Evolutionary conservation across 2,329 filamentous ascomycete genomes (phyloP).

Genomic region (Penicillium griseofulvum): DNA sequence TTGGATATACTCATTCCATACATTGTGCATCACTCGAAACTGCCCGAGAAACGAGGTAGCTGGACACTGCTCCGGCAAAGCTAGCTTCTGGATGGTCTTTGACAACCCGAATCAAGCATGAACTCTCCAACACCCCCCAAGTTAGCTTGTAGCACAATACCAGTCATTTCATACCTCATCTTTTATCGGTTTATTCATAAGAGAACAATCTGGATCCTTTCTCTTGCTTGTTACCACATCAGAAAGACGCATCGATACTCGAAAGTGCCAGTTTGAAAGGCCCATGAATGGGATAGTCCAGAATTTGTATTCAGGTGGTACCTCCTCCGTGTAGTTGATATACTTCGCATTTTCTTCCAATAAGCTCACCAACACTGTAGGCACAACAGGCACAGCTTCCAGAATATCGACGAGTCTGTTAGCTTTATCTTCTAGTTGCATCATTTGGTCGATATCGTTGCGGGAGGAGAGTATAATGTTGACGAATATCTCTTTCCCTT

Average conservation of each 20-base stretch:
- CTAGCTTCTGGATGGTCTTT: neutral
- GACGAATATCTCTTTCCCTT: neutral
- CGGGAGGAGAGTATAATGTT: neutral
- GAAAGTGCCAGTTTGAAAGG: neutral
- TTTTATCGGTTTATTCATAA: neutral
- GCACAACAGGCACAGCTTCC: neutral
- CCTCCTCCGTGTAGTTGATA: neutral
- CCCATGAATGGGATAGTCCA: neutral
- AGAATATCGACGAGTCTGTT: neutral
- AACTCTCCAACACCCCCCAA: neutral
- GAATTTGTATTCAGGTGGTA: neutral
- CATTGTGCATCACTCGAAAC: too few relatives aligned
- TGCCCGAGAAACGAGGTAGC: too few relatives aligned
- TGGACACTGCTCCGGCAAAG: too few relatives aligned
- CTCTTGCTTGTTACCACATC: neutral
- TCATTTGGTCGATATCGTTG: neutral
- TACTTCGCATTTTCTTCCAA: neutral
- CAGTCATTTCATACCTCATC: neutral
- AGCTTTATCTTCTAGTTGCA: neutral
- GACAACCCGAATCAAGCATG: neutral
- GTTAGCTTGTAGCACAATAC: neutral
- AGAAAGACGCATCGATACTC: neutral
- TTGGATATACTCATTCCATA: too few relatives aligned
- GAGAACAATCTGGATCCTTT: neutral
- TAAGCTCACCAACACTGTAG: neutral